Percentiles rank a stretch among this genome's conserved stretches.
These are phyloP conservation scores for Tolypocladium capitatum DNA, from an alignment of 2,329 filamentous ascomycete genomes.

Conservation along the genomic window DNA sequence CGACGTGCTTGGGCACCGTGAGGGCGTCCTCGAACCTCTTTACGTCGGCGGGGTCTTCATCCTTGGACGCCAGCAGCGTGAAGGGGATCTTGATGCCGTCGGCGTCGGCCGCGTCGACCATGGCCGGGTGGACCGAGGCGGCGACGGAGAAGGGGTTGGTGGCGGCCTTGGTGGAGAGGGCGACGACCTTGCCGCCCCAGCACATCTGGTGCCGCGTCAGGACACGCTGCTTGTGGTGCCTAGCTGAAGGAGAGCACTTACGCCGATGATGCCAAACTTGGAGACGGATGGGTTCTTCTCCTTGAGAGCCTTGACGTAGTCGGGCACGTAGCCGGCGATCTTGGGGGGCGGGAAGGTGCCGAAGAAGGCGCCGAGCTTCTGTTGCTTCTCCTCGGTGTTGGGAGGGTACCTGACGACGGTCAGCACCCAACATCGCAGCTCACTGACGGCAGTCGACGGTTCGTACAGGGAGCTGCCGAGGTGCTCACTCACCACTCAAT, in stretches of 20 bases:
- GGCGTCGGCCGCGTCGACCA: slow-evolving; percentile 51
- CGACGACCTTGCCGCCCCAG: slow-evolving; percentile 58
- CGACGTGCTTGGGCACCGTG: slow-evolving; percentile 42
- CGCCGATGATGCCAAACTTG: slow-evolving; percentile 48
- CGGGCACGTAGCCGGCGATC: slow-evolving; percentile 36
- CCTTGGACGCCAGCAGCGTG: slow-evolving; percentile 50
- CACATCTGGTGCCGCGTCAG: slow-evolving; percentile 33
- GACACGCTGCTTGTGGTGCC: neutral
- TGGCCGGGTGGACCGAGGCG: slow-evolving; percentile 44
- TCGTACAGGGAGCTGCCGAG: neutral
- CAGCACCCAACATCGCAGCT: neutral
- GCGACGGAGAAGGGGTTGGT: slow-evolving; percentile 42
- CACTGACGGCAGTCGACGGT: too few relatives aligned
- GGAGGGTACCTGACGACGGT: slow-evolving; percentile 39
- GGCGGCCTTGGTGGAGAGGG: slow-evolving; percentile 33
- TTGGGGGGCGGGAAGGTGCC: slow-evolving; percentile 32
- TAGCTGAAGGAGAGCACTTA: slow-evolving; percentile 19
- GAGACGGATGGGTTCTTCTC: slow-evolving; percentile 39
- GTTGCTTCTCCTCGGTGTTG: slow-evolving; percentile 49
- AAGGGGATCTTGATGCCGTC: slow-evolving; percentile 46
- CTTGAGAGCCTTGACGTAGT: slow-evolving; percentile 39
- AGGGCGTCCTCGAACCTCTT: slow-evolving; percentile 43
- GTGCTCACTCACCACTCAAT: slow-evolving; percentile 32
- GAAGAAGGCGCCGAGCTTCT: slow-evolving; percentile 46
- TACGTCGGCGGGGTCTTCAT: slow-evolving; percentile 44